Base-by-base conservation (phyloP, 306 rosid species). In the Cicer arietinum region DNA sequence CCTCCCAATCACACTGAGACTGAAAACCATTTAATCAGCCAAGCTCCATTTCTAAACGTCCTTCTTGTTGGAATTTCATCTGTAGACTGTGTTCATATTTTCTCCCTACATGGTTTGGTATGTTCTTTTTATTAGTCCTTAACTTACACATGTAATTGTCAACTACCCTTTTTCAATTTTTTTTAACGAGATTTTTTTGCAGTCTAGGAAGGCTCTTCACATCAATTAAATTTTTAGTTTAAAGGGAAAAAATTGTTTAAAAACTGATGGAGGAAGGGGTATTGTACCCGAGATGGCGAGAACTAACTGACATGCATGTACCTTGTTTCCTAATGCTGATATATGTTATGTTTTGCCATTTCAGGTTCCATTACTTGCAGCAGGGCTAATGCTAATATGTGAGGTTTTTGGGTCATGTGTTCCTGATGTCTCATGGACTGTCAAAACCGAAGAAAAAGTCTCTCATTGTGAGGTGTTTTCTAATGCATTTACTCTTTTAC, bases 51-150 rank as follows among this genome's bases (percentile, higher is more conserved):
- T 86, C 79, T 91, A 70, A 90, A 94, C 73, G 78, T 76, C 68
- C 95, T 94, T 58, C 86, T 94, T 75, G 41, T 81, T 77, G 98
- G 95, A 80, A 88, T 90, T 78, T 91, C 97, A 65, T 84, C 90
- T 18, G 56, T 84, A 18, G 98, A 88, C 80, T 85, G 77, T 65
- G 89, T 91, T 80, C 98, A 90, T 82, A 87, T 91, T 68, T 91
- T 94, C 89, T 90, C 98, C 80, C 86, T 94, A 39, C 97, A 88
- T 83, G 98, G 98, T 80, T 79, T 90, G 97, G 98, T 94, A 87
- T 68, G 94, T 84, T 77, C 20, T 48, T 47, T 42, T 67, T 62
- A 20, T n/a, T 56, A 54, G 54, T 51, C 54, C 67, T 39, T 74
- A 53, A 71, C 56, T 37, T 17, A 63, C 9, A 67, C 13, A 46